Percentiles rank a stretch among this genome's conserved stretches.
Evolutionary conservation across 2,329 filamentous ascomycete genomes (phyloP).

Genomic region (Dichotomopilus funicola): DNA sequence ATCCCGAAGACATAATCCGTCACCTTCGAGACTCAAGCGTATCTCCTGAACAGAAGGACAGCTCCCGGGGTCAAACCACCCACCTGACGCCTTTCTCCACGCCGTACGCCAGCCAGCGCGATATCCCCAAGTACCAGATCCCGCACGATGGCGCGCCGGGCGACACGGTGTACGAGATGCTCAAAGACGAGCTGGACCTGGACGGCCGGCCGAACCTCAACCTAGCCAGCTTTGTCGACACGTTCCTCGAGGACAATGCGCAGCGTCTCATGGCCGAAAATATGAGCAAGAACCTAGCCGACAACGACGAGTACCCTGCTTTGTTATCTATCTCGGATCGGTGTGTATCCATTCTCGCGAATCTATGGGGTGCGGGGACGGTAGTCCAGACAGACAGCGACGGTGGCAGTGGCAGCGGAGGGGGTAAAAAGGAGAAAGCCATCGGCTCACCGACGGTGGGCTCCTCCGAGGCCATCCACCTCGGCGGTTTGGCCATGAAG

Average conservation of each 20-base stretch:
- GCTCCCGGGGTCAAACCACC: conserved; percentile 36
- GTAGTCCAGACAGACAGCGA: too few relatives aligned
- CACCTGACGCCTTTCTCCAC: conserved; percentile 53
- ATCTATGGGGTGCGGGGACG: conserved; percentile 52
- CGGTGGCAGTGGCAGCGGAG: too few relatives aligned
- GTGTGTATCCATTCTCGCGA: conserved; percentile 61
- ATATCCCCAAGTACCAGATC: conserved; percentile 55
- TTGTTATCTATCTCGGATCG: conserved; percentile 55
- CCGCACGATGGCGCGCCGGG: conserved; percentile 51
- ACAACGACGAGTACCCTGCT: conserved; percentile 60
- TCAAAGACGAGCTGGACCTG: conserved; percentile 56
- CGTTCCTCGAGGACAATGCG: conserved; percentile 64
- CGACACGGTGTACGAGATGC: conserved; percentile 59
- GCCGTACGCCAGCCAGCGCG: conserved; percentile 46
- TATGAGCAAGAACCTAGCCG: conserved; percentile 64
- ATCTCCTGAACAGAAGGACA: conserved; percentile 33
- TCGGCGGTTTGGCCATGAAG: conserved; percentile 68
- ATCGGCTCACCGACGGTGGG: conserved; percentile 65
- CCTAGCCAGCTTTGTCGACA: conserved; percentile 63
- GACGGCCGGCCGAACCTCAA: conserved; percentile 64
- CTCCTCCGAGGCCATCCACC: conserved; percentile 63
- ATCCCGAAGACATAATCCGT: conserved; percentile 50
- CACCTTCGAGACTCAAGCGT: conserved; percentile 40
- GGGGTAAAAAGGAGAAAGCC: conserved; percentile 52
- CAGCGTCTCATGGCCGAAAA: conserved; percentile 61